Base-by-base conservation (phyloP, 1,139 yeast genomes). In the Diutina rugosa region DNA sequence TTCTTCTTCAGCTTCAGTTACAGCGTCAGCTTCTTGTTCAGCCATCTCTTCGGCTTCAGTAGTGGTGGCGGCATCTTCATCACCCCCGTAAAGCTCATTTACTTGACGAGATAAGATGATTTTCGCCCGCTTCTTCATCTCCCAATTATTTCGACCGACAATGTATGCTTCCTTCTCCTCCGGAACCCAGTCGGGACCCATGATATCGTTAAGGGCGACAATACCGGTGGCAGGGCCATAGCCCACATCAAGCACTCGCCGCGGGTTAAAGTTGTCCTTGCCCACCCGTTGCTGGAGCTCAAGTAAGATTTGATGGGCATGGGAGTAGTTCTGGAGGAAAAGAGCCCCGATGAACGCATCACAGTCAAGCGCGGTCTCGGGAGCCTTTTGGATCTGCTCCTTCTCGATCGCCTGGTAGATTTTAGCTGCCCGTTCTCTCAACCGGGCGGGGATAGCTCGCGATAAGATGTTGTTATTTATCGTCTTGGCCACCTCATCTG, bases 161-260 rank as follows among this genome's bases (percentile, higher is more conserved):
- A 91, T 78, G 46, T 86, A 87, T 0, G 88, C 84, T 56, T 88
- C 90, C 63, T 88, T 89, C 18, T 72, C 73, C 26, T 71, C 72
- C 0, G 96, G 93, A 72, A 80, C 85, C 3, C 72, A 73, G 0
- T 70, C 73, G 3, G 75, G 10, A 0, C 89, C 90, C 84, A 88
- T 80, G 0, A 90, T 65, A 63, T 90, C 97, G 65, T 90, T 89
- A 58, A 90, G 73, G 0, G 96, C 99, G 9, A 91, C 74, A 73
- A 93, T 84, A 1, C 97, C 98, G 0, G 95, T 86, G 0, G 93
- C 95, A 0, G 99, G 98, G 0, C 99, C 99, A 65, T 80, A 84
- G 0, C 97, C 95, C 7, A 90, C 80, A 63, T 90, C 96, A 57
- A 93, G 73, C 0, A 93, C 80, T 16, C 80, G 73, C 41, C 76